Evolutionary conservation across 805 yeast species (phyloP), one percentile per base, ranked within the genome.

Genomic region (Candida ulmi): DNA sequence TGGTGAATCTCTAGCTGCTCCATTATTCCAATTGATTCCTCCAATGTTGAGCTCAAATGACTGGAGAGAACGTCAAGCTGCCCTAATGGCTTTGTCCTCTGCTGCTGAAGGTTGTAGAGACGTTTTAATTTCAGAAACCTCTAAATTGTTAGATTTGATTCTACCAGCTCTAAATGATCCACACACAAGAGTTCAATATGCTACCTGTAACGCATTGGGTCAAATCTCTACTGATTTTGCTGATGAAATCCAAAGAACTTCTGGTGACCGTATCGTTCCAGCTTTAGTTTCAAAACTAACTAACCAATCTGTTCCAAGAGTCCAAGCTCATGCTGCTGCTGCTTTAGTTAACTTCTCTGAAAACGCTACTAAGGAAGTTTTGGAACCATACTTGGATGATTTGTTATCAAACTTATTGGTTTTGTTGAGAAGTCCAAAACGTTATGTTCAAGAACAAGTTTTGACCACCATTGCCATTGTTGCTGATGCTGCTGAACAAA

Each of bases 101-200:
- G 96, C 95, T 17, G 97, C 97, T 30, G 99, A 93, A 67, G 99
- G 99, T 37, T 91, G 98, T 64, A 74, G 87, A 36, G 97, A 90
- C 49, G 88, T 84, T 12, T 71, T 93, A 63, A 83, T 86, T 35
- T 68, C 76, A 25, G 96, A 88, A 58, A 83, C 88, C 36, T 85
- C 88, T 43, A 78, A 76, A 54, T 78, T 93, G 34, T 66, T 93
- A 48, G 95, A 86, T 52, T 72, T 91, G 78, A 80, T 93, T 26
- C 60, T 88, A 50, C 97, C 98, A 4, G 69, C 83, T n/a, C 69
- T 93, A 45, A 70, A 78, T 37, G 98, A 93, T 62, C 76, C 76
- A 5, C 97, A 93, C 57, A 82, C 95, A 50, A 79, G 99, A 60
- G 99, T 93, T 39, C 98, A 91, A 58, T 91, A 88, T 68, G 96